These are phyloP conservation scores for Saururus chinensis DNA, from an alignment of 164 flowering plant species.

Conservation along the genomic window DNA sequence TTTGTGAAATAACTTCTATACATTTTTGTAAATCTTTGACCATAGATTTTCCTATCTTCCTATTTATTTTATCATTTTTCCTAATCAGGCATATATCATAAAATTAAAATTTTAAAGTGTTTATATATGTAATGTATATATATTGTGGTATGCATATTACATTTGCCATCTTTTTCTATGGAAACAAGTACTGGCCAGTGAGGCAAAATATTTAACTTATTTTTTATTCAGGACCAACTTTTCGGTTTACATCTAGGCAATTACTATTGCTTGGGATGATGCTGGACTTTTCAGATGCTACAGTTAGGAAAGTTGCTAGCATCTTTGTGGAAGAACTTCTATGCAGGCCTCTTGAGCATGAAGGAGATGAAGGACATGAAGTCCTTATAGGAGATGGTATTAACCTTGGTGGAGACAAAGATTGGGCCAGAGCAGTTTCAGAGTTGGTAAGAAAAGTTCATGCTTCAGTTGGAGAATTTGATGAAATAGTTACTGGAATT, in stretches of 20 bases:
- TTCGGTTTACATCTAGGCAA: conserved; percentile 77
- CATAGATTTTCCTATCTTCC: too few relatives aligned
- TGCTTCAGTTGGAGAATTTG: conserved; percentile 79
- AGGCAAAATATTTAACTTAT: background rate
- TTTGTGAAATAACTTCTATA: too few relatives aligned
- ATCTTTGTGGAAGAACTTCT: conserved; percentile 62
- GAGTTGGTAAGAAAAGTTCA: conserved; percentile 66
- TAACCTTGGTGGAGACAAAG: conserved; percentile 86
- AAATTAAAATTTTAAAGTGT: too few relatives aligned
- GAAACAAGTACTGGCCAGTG: background rate
- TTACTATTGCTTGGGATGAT: conserved; percentile 73
- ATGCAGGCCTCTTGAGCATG: conserved; percentile 64
- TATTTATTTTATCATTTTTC: too few relatives aligned
- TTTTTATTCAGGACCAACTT: conserved; percentile 54
- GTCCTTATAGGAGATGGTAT: conserved; percentile 87
- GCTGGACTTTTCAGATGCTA: conserved; percentile 87
- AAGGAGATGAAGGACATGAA: conserved; percentile 65
- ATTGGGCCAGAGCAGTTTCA: conserved; percentile 84
- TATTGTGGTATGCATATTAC: background rate
- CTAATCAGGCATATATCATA: too few relatives aligned
- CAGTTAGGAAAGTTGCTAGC: conserved; percentile 67
- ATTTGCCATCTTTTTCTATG: background rate
- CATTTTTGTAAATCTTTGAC: too few relatives aligned
- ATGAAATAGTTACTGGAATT: conserved; percentile 52
- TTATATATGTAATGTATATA: background rate